A percentile compares a stretch with the other conserved stretches of the same genome.
phyloP scores from a whole-genome alignment of 768 basidiomycete genomes.

The Pholiota microspora region DNA sequence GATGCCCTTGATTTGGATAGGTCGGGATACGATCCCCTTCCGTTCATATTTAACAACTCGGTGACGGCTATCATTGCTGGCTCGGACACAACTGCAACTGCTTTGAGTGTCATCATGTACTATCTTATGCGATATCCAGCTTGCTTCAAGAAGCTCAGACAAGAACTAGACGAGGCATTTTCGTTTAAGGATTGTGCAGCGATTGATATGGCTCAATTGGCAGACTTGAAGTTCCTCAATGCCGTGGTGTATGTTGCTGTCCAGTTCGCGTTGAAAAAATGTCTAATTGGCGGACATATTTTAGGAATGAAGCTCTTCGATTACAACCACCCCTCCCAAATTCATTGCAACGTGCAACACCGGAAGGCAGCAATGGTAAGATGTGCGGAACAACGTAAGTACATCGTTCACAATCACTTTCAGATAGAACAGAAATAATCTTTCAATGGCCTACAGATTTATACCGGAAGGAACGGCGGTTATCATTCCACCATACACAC shows the following conservation, averaged over 20 bases:
- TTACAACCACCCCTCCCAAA: constrained; percentile 36
- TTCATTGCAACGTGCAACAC: constrained; percentile 31
- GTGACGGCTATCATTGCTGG: constrained; percentile 29
- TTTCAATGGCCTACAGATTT: constrained; percentile 24
- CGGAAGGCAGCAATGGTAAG: constrained; percentile 27
- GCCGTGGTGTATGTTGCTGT: constrained; percentile 27
- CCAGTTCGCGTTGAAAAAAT: no score
- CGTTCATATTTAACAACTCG: constrained; percentile 19
- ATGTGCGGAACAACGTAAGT: constrained; percentile 26
- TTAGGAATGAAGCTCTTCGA: constrained; percentile 36
- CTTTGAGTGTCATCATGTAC: constrained; percentile 25
- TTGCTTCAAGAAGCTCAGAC: constrained; percentile 20
- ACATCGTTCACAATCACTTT: neutral
- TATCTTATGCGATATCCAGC: constrained; percentile 24
- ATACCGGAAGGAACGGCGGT: constrained; percentile 40
- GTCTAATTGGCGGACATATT: constrained; percentile 10
- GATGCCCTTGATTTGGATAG: constrained; percentile 14
- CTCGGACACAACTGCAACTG: constrained; percentile 29
- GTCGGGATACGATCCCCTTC: constrained; percentile 11
- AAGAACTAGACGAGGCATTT: constrained; percentile 25
- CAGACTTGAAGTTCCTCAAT: constrained; percentile 25
- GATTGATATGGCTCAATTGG: constrained; percentile 15
- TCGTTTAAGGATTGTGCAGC: constrained; percentile 7
- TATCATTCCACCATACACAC: constrained; percentile 32
- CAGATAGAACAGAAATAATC: neutral